Evolutionary conservation across 352 stramenopile genomes (phyloP).

Genomic region (Pythium periplocum): DNA sequence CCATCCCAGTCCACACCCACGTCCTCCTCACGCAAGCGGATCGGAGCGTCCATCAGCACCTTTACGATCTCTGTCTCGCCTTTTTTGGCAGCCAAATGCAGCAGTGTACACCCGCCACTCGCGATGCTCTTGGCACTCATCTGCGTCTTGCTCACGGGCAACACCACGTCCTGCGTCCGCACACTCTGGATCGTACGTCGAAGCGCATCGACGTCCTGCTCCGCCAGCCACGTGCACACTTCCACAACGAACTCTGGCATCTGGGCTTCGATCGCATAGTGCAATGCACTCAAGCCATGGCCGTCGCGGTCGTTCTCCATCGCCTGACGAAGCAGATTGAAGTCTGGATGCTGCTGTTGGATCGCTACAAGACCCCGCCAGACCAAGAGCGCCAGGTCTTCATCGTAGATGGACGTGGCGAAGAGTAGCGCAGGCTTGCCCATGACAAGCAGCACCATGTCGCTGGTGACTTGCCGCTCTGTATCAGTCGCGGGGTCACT

Average conservation of each 20-base stretch:
- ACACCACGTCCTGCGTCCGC: conserved; percentile 56
- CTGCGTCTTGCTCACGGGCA: conserved; percentile 54
- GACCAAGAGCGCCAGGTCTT: conserved; percentile 63
- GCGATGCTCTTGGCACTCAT: conserved; percentile 65
- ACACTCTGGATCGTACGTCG: conserved; percentile 4
- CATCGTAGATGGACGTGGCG: conserved; percentile 80
- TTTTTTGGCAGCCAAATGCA: conserved; percentile 64
- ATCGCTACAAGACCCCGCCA: conserved; percentile 51
- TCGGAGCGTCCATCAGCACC: conserved; percentile 32
- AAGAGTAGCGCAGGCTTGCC: conserved; percentile 78
- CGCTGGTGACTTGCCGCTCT: background rate
- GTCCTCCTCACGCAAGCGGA: conserved; percentile 17
- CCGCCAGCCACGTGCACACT: conserved; percentile 20
- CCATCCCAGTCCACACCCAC: conserved; percentile 53
- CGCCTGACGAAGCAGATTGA: conserved; percentile 55
- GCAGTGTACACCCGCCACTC: conserved; percentile 60
- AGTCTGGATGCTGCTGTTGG: conserved; percentile 25
- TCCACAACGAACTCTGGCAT: conserved; percentile 44
- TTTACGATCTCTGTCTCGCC: conserved; percentile 48
- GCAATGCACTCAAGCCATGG: conserved; percentile 60
- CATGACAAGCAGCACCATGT: conserved; percentile 53
- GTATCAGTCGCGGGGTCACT: conserved; percentile 13
- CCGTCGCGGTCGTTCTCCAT: conserved; percentile 67
- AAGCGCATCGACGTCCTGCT: background rate
- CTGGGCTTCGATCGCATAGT: conserved; percentile 75